Percentiles rank a stretch among this genome's conserved stretches.
phyloP scores from a whole-genome alignment of 345 rosid genomes.

The Gossypium raimondii region DNA sequence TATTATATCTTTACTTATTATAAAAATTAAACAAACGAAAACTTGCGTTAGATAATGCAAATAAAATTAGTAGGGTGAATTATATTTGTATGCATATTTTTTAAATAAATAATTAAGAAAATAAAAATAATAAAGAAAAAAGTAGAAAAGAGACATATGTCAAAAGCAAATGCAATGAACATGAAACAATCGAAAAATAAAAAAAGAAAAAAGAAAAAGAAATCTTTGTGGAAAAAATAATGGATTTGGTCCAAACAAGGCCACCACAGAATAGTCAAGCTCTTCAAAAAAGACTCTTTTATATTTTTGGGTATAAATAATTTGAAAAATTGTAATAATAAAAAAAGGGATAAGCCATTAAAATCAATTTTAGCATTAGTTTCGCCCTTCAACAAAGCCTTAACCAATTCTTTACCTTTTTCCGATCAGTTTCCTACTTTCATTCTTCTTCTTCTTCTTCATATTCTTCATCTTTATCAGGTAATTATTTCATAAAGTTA shows the following conservation, averaged over 20 bases:
- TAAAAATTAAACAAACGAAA: too few species aligned
- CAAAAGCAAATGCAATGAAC: not conserved
- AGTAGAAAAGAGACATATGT: not conserved
- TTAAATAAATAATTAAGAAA: not conserved
- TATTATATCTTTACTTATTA: too few species aligned
- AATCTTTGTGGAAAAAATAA: slow-evolving; percentile 9
- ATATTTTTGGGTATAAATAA: not conserved
- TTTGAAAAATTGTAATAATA: not conserved
- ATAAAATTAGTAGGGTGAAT: too few species aligned
- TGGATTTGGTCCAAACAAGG: slow-evolving; percentile 28
- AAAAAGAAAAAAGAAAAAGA: not conserved
- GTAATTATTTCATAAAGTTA: slow-evolving; percentile 6
- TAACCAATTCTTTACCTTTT: slow-evolving; percentile 12
- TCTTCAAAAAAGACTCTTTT: not conserved
- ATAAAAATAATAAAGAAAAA: too few species aligned
- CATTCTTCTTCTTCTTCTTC: not conserved
- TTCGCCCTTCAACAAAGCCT: slow-evolving; percentile 38
- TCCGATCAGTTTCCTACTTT: slow-evolving; percentile 14
- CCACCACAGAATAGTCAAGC: slow-evolving; percentile 23
- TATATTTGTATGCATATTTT: not conserved
- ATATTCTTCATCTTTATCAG: slow-evolving; percentile 12
- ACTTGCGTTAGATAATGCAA: too few species aligned
- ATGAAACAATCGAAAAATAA: not conserved
- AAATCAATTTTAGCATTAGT: slow-evolving; percentile 30
- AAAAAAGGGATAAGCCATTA: slow-evolving; percentile 34